A percentile compares a stretch with the other conserved stretches of the same genome.
phyloP scores from a whole-genome alignment of 2,329 filamentous ascomycete genomes.

The Scytalidium lignicola region DNA sequence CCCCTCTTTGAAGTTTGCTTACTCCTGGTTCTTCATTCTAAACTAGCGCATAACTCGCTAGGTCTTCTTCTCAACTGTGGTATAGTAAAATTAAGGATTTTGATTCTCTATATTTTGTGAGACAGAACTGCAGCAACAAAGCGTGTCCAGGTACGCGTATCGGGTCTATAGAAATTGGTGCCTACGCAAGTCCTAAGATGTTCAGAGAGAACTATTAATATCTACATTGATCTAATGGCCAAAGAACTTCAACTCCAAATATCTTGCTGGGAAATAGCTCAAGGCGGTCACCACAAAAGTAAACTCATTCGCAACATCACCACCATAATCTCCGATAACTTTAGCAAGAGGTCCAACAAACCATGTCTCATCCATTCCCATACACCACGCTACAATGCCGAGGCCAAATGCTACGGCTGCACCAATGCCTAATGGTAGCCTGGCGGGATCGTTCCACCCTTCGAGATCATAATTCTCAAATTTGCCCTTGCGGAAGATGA shows the following conservation, averaged over 20 bases:
- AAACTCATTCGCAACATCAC: slow-evolving; percentile 49
- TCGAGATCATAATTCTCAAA: slow-evolving; percentile 47
- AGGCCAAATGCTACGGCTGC: slow-evolving; percentile 56
- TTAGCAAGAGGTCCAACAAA: slow-evolving; percentile 59
- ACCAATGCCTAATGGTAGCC: slow-evolving; percentile 57
- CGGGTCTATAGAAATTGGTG: no score
- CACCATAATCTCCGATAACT: slow-evolving; percentile 49
- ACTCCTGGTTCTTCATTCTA: no score
- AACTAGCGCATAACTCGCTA: no score
- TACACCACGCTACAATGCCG: slow-evolving; percentile 59
- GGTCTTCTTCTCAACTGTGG: no score
- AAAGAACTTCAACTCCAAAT: slow-evolving; percentile 41
- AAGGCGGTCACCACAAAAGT: slow-evolving; percentile 43
- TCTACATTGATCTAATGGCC: slow-evolving; percentile 33
- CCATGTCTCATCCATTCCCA: slow-evolving; percentile 65
- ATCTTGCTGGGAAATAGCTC: slow-evolving; percentile 41
- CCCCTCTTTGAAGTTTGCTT: no score
- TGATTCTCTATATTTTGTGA: no score
- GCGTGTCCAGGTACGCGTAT: no score
- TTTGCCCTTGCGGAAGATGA: slow-evolving; percentile 58
- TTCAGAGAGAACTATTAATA: no score
- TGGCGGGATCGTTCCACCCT: slow-evolving; percentile 48
- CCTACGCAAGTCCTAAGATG: no score
- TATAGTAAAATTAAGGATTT: no score
- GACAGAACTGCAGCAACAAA: no score